A percentile compares a stretch with the other conserved stretches of the same genome.
These are phyloP conservation scores for Xylaria nigripes DNA, from an alignment of 495 filamentous ascomycete species.

Conservation along the genomic window DNA sequence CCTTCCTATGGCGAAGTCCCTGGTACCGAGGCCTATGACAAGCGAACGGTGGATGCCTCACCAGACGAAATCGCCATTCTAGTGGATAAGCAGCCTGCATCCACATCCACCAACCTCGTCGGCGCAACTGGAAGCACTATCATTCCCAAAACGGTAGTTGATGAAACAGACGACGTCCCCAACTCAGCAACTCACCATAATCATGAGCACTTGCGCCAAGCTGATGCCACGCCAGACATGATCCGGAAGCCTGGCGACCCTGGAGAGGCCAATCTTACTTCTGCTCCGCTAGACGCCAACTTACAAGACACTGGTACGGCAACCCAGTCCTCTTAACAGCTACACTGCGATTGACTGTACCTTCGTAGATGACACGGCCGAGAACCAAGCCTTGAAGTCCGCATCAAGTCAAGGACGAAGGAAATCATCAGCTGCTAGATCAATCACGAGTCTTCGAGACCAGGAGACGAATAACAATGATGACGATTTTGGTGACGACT, in stretches of 20 bases:
- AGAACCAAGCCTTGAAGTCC: constrained; percentile 26
- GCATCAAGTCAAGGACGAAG: constrained; percentile 21
- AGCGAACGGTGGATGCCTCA: constrained; percentile 71
- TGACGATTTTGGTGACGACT: constrained; percentile 72
- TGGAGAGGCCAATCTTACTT: constrained; percentile 20
- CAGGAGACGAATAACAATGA: constrained; percentile 37
- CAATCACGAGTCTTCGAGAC: constrained; percentile 24
- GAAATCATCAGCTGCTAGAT: constrained; percentile 35
- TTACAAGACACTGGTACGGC: constrained; percentile 27
- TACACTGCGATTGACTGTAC: constrained; percentile 29
- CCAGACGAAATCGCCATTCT: constrained; percentile 61
- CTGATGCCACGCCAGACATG: constrained; percentile 42
- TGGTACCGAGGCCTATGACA: constrained; percentile 67
- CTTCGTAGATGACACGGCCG: constrained; percentile 32
- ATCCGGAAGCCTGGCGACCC: constrained; percentile 37
- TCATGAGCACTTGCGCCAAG: constrained; percentile 31
- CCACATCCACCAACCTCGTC: constrained; percentile 31
- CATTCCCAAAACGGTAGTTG: constrained; percentile 42
- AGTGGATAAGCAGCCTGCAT: constrained; percentile 32
- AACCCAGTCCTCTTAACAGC: constrained; percentile 30
- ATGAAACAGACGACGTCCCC: constrained; percentile 37
- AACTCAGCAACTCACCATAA: constrained; percentile 33
- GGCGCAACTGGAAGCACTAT: neutral
- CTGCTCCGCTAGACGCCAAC: constrained; percentile 22
- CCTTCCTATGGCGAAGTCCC: constrained; percentile 79